phyloP scores from a whole-genome alignment of 2,329 filamentous ascomycete genomes.

The Rhinocladiella mackenziei region DNA sequence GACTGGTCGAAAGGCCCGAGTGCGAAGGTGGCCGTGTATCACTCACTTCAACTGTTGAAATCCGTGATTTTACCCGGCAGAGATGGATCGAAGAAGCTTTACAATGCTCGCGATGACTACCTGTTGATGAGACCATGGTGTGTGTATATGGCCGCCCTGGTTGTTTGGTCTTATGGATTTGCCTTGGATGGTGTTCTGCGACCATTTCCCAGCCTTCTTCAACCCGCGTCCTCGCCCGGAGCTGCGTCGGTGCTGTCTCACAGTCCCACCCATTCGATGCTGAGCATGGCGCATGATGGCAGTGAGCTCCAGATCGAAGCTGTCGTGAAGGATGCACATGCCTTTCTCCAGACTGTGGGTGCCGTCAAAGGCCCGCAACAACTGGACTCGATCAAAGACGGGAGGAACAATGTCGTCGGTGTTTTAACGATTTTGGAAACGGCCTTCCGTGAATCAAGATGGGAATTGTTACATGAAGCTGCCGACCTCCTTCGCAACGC shows the following conservation, averaged over 20 bases:
- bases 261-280: slow-evolving; percentile 17
- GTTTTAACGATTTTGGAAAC: slow-evolving; percentile 75
- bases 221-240: slow-evolving; percentile 14
- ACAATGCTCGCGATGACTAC: slow-evolving; percentile 81
- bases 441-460: slow-evolving; percentile 75
- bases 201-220: slow-evolving; percentile 34
- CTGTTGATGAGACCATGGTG: slow-evolving; percentile 94
- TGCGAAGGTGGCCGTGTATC: slow-evolving; percentile 84
- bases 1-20: slow-evolving; percentile 82
- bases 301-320: slow-evolving; percentile 45
- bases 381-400: slow-evolving; percentile 61
- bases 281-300: slow-evolving; percentile 19
- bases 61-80: slow-evolving; percentile 52
- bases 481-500: slow-evolving; percentile 75
- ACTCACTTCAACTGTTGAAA: slow-evolving; percentile 80
- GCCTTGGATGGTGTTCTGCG: slow-evolving; percentile 75
- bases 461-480: slow-evolving; percentile 88
- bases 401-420: slow-evolving; percentile 77
- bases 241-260: slow-evolving; percentile 15
- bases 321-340: slow-evolving; percentile 70
- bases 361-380: slow-evolving; percentile 72
- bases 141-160: slow-evolving; percentile 83
- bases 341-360: slow-evolving; percentile 69
- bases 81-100: slow-evolving; percentile 47
- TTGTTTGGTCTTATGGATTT: slow-evolving; percentile 92